Conservation (phyloP, 2,329 filamentous ascomycete genomes). For the Dothidotthia symphoricarpi region DNA sequence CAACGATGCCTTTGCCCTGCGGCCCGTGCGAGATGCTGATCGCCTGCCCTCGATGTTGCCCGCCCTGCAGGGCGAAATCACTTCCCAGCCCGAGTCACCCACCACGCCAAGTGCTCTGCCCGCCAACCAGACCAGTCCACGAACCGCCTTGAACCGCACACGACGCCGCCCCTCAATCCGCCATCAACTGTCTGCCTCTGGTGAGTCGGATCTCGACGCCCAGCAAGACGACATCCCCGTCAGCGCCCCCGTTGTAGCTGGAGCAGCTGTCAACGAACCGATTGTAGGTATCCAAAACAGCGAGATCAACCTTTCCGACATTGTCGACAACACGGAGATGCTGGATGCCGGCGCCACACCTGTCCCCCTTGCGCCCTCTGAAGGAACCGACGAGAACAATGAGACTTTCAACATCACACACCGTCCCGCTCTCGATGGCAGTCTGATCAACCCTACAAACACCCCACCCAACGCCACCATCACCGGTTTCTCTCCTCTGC, state of each 20-base stretch:
- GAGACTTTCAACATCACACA: slow-evolving; percentile 95
- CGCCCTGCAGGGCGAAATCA: slow-evolving; percentile 64
- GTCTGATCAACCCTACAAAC: slow-evolving; percentile 69
- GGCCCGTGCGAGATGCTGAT: slow-evolving; percentile 81
- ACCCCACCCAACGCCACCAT: slow-evolving; percentile 62
- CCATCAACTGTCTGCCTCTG: slow-evolving; percentile 83
- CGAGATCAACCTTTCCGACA: slow-evolving; percentile 81
- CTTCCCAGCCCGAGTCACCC: slow-evolving; percentile 78
- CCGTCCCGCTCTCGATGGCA: slow-evolving; percentile 78
- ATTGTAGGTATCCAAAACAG: slow-evolving; percentile 76
- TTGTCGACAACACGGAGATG: slow-evolving; percentile 78
- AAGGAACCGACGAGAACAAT: slow-evolving; percentile 68
- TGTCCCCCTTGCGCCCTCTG: slow-evolving; percentile 74
- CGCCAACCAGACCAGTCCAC: slow-evolving; percentile 38
- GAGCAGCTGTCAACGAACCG: slow-evolving; percentile 66
- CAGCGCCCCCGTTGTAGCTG: slow-evolving; percentile 57
- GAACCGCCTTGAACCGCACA: slow-evolving; percentile 51
- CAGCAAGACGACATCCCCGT: slow-evolving; percentile 82
- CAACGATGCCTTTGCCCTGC: slow-evolving; percentile 68
- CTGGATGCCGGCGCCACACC: slow-evolving; percentile 68
- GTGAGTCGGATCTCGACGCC: slow-evolving; percentile 75
- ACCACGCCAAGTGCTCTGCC: slow-evolving; percentile 45
- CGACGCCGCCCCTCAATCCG: slow-evolving; percentile 79
- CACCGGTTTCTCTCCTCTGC: slow-evolving; percentile 67
- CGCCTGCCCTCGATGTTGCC: slow-evolving; percentile 81